Evolutionary conservation across 441 rosid species (phyloP).

Genomic region (Biscutella laevigata): DNA sequence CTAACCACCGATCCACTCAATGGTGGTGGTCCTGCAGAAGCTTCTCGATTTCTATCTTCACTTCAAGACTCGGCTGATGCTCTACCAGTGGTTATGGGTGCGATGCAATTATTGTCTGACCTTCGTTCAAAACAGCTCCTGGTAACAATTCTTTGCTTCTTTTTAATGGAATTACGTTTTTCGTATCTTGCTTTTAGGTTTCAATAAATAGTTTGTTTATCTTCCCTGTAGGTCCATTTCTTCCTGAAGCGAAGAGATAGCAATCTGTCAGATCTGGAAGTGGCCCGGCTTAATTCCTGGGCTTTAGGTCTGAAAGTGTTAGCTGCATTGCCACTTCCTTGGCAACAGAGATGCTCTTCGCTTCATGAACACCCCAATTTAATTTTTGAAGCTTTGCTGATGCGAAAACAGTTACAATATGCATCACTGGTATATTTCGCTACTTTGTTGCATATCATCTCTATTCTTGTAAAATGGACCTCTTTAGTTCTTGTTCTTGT

Average conservation of each 20-base stretch:
- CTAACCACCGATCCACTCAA: constrained; percentile 92
- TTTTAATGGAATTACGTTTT: constrained; percentile 15
- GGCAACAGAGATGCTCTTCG: constrained; percentile 99
- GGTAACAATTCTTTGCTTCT: constrained; percentile 35
- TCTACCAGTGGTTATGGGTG: constrained; percentile 94
- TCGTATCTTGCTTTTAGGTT: background rate
- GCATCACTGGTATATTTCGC: constrained; percentile 64
- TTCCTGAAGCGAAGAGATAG: constrained; percentile 87
- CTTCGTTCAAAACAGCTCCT: constrained; percentile 96
- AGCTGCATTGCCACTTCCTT: constrained; percentile 92
- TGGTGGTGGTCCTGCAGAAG: constrained; percentile 99
- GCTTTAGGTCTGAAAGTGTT: constrained; percentile 96
- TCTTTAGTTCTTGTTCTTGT: background rate
- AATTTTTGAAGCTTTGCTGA: constrained; percentile 88
- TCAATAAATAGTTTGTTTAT: constrained; percentile 16
- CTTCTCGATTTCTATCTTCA: constrained; percentile 96
- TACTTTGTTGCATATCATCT: constrained; percentile 10
- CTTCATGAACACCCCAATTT: constrained; percentile 92
- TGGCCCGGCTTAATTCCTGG: constrained; percentile 90
- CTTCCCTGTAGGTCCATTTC: constrained; percentile 75
- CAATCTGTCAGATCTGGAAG: constrained; percentile 71
- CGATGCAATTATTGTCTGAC: constrained; percentile 94
- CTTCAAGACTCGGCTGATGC: constrained; percentile 92
- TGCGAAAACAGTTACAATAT: constrained; percentile 94
- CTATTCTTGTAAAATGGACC: background rate